Conservation (phyloP, 768 basidiomycete genomes). For the Lactifluus hygrophoroides region DNA sequence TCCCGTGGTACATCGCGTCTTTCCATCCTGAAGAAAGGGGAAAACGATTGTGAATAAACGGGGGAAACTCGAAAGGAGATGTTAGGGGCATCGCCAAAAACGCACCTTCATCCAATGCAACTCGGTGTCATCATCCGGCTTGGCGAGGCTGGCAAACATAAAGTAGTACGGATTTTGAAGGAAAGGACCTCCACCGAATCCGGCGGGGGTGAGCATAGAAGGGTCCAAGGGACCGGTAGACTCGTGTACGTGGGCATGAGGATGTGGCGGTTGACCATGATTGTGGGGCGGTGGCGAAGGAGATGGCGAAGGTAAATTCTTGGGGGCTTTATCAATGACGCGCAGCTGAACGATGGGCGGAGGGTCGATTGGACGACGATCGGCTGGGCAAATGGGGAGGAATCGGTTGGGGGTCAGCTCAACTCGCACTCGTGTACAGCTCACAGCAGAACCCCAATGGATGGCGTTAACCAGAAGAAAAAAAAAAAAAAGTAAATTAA, state of each 20-base stretch:
- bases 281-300: slow-evolving; percentile 17
- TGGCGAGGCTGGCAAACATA: slow-evolving; percentile 87
- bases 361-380: slow-evolving; percentile 94
- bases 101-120: slow-evolving; percentile 76
- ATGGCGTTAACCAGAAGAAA: not conserved
- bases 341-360: slow-evolving; percentile 94
- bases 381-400: slow-evolving; percentile 40
- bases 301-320: slow-evolving; percentile 21
- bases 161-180: slow-evolving; percentile 93
- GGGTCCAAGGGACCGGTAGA: slow-evolving; percentile 9
- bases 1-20: slow-evolving; percentile 86
- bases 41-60: slow-evolving; percentile 5
- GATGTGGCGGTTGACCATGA: slow-evolving; percentile 1
- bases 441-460: not conserved
- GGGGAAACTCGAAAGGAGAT: no score
- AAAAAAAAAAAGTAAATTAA: not conserved
- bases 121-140: slow-evolving; percentile 83
- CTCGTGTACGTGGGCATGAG: slow-evolving; percentile 5
- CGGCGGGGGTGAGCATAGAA: slow-evolving; percentile 18
- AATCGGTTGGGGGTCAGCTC: not conserved
- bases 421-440: no score
- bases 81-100: not conserved
- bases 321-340: slow-evolving; percentile 58
- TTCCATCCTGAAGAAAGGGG: slow-evolving; percentile 52
- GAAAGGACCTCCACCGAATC: slow-evolving; percentile 47